These are phyloP conservation scores for Bipolaris sorokiniana DNA, from an alignment of 2,329 filamentous ascomycete genomes.

Conservation along the genomic window DNA sequence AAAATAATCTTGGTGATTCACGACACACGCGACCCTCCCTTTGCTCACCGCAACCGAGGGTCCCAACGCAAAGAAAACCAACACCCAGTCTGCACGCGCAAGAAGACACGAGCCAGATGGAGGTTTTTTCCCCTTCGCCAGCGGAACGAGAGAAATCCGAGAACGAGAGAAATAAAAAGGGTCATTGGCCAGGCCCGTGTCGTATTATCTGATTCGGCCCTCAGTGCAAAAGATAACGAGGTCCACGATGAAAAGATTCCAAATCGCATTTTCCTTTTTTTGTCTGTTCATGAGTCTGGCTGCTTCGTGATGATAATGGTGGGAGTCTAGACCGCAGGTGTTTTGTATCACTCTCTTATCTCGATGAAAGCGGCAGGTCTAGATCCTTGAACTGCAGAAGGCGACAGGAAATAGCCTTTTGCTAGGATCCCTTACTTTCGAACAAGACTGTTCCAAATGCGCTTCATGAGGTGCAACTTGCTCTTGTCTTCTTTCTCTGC, in stretches of 20 bases:
- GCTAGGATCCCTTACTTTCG: background rate
- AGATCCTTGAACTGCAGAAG: background rate
- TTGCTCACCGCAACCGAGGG: background rate
- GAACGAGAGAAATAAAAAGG: too few relatives aligned
- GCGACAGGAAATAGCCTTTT: background rate
- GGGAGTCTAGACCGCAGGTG: too few relatives aligned
- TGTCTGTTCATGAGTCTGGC: too few relatives aligned
- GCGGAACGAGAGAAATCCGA: background rate
- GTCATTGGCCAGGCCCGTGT: too few relatives aligned
- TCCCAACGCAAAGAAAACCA: background rate
- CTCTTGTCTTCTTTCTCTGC: background rate
- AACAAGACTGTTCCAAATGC: background rate
- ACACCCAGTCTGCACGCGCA: background rate
- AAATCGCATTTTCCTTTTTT: too few relatives aligned
- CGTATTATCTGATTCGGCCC: too few relatives aligned
- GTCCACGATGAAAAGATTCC: too few relatives aligned
- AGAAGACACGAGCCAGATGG: background rate
- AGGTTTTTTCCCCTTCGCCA: background rate
- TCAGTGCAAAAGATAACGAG: too few relatives aligned
- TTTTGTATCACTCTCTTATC: too few relatives aligned
- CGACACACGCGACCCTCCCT: background rate
- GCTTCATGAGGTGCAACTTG: background rate
- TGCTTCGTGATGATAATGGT: too few relatives aligned
- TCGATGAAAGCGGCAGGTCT: too few relatives aligned
- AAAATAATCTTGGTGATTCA: background rate